These are phyloP conservation scores for Arthroderma sp. DNA, from an alignment of 2,329 filamentous ascomycete genomes.

Conservation along the genomic window DNA sequence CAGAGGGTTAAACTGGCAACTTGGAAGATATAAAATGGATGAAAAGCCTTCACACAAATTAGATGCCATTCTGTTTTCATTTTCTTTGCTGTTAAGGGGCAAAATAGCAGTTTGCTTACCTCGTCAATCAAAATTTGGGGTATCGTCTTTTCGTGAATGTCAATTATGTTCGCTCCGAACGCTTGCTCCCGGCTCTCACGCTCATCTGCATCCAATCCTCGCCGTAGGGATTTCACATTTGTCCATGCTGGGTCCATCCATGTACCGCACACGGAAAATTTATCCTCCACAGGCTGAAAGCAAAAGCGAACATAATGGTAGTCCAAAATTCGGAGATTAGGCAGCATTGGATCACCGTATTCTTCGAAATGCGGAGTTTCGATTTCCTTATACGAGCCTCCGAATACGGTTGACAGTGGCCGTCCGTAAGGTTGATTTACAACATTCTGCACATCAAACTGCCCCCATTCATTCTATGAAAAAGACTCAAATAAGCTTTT, in stretches of 20 bases:
- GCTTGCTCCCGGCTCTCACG: conserved; percentile 69
- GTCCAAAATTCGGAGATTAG: conserved; percentile 62
- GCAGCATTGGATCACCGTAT: conserved; percentile 61
- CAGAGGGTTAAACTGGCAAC: conserved; percentile 86
- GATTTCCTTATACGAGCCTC: conserved; percentile 40
- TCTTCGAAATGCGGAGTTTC: conserved; percentile 54
- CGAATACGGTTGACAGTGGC: conserved; percentile 49
- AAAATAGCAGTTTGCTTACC: conserved; percentile 32
- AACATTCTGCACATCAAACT: conserved; percentile 67
- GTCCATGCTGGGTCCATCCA: conserved; percentile 94
- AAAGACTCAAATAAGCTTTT: conserved; percentile 16
- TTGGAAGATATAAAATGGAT: conserved; percentile 97
- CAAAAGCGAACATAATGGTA: conserved; percentile 92
- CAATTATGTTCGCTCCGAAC: conserved; percentile 81
- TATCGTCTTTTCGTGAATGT: conserved; percentile 80
- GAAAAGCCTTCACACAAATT: conserved; percentile 54
- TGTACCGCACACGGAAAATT: conserved; percentile 70
- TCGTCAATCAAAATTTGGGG: conserved; percentile 80
- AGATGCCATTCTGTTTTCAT: conserved; percentile 1
- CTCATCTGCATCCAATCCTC: conserved; percentile 78
- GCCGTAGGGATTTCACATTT: conserved; percentile 58
- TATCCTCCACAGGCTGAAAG: conserved; percentile 79
- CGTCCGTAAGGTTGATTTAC: conserved; percentile 45
- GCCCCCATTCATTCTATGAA: conserved; percentile 77
- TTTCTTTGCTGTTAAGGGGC: conserved; percentile 13